Conservation (phyloP, 768 basidiomycete species). For the Sporobolomyces phaffii region DNA sequence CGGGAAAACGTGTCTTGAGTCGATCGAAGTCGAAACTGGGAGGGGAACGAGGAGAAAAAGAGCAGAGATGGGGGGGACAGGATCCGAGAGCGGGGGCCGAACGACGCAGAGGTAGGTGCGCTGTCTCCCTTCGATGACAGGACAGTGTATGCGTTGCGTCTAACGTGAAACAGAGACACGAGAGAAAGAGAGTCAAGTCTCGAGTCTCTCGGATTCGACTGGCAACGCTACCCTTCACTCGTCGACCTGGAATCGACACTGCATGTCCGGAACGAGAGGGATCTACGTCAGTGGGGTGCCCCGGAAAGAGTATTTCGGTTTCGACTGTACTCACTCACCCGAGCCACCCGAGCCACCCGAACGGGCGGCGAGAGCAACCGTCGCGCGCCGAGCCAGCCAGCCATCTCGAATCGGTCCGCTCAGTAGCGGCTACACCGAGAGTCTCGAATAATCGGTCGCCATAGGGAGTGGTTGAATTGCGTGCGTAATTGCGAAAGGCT, state of each 20-base stretch:
- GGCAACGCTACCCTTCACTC: background rate
- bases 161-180: too few relatives aligned
- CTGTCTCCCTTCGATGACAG: too few relatives aligned
- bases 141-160: too few relatives aligned
- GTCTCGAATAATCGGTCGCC: background rate
- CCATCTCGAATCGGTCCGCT: background rate
- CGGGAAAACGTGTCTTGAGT: too few relatives aligned
- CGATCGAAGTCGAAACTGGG: background rate
- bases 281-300: constrained; percentile 1
- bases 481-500: too few relatives aligned
- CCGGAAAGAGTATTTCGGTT: constrained; percentile 1
- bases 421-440: background rate
- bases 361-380: background rate
- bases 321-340: too few relatives aligned
- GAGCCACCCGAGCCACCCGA: background rate
- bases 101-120: background rate
- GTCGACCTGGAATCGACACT: background rate
- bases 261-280: background rate
- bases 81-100: too few relatives aligned
- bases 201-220: too few relatives aligned
- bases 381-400: too few relatives aligned
- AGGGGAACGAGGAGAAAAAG: background rate
- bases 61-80: background rate
- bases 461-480: background rate
- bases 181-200: too few relatives aligned